phyloP scores from a whole-genome alignment of 2,329 filamentous ascomycete genomes.

The Fusarium sp. region DNA sequence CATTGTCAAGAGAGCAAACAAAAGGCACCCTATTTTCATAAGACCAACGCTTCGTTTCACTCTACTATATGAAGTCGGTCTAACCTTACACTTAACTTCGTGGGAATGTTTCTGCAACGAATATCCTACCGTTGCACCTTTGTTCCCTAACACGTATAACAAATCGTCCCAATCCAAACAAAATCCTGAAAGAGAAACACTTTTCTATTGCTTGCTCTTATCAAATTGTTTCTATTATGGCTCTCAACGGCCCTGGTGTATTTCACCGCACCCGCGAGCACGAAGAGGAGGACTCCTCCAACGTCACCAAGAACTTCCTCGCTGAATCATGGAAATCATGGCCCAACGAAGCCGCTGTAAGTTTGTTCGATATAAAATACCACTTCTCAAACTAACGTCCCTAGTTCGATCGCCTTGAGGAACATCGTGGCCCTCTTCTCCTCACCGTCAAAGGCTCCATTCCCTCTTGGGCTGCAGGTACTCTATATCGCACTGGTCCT shows the following conservation, averaged over 20 bases:
- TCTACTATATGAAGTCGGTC: neutral
- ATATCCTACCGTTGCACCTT: neutral
- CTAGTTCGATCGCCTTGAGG: constrained; percentile 76
- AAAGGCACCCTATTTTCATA: constrained; percentile 5
- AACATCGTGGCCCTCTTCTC: constrained; percentile 74
- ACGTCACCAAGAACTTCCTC: constrained; percentile 46
- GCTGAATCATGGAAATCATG: constrained; percentile 56
- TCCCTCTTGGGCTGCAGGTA: constrained; percentile 77
- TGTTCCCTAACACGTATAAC: neutral
- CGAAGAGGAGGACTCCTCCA: constrained; percentile 45
- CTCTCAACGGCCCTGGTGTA: constrained; percentile 46
- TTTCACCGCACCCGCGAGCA: constrained; percentile 47
- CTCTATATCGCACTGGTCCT: constrained; percentile 80
- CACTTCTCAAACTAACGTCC: neutral
- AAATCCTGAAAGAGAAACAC: neutral
- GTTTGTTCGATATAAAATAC: neutral
- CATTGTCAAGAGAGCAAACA: constrained; percentile 1
- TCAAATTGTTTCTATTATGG: constrained; percentile 32
- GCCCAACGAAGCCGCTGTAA: constrained; percentile 63
- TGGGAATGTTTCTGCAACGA: constrained; percentile 1
- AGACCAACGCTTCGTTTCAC: neutral
- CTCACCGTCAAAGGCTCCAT: constrained; percentile 75
- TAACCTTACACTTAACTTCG: neutral
- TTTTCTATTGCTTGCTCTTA: neutral
- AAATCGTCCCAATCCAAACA: neutral